Base-by-base conservation (phyloP, 2,329 filamentous ascomycete species). In the Zymoseptoria ardabiliae region DNA sequence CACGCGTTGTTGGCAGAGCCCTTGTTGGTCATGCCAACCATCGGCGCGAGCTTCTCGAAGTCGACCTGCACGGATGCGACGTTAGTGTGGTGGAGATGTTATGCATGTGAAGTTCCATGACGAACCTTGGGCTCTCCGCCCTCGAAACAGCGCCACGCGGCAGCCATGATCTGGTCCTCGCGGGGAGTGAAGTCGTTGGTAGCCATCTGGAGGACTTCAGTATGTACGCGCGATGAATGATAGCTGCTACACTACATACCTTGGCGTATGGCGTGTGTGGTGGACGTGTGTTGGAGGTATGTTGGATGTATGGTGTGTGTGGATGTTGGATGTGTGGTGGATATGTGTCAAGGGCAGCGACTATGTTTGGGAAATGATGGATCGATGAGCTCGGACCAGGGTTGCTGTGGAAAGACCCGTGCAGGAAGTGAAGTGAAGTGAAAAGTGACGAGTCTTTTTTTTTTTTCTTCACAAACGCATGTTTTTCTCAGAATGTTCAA, bases 401-500 rank as follows among this genome's bases (percentile, higher is more conserved):
- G 17, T n/a, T n/a, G 35, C 13, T 13, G 17, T 41, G 11, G 10
- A 13, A 17, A 13, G 35, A 11, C 10, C 11, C 35, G 35, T 41
- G 35, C 35, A 45, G 35, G 13, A n/a, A 45, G 35, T 6, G 35
- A 45, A 45, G 13, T 45, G 13, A 45, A n/a, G 35, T 17, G 35
- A 41, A 45, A 45, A 45, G 35, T 45, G 35, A 45, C 35, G 4
- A 11, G 4, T 17, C 13, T 3, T n/a, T n/a, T n/a, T n/a, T n/a
- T n/a, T n/a, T n/a, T n/a, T n/a, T n/a, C n/a, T n/a, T 69, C 21
- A 30, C 63, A 45, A 68, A 68, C 52, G 70, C 23, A 70, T 56
- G 71, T 71, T 6, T 57, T 70, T 53, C 55, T 73, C 25, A 61
- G 71, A 56, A 54, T 73, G 53, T 72, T 17, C 35, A 41, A 13